Conservation (phyloP, 345 rosid species). For the Salix koriyanagi region DNA sequence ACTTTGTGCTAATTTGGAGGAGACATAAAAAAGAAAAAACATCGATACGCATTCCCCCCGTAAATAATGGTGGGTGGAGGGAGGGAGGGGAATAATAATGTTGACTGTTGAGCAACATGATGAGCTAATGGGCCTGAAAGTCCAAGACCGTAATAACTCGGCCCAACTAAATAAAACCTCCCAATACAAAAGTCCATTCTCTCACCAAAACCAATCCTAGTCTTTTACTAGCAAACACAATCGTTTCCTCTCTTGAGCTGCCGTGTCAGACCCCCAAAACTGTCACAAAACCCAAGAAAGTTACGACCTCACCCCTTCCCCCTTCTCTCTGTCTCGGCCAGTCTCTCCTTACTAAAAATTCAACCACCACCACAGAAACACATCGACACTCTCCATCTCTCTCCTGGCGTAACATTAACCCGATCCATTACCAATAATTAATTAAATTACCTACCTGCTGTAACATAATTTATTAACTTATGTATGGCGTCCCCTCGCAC, state of each 20-base stretch:
- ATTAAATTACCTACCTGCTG: neutral
- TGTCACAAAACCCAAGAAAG: neutral
- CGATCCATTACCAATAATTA: too few relatives aligned
- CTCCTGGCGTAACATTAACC: neutral
- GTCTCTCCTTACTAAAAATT: neutral
- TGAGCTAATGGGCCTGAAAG: neutral
- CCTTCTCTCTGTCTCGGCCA: neutral
- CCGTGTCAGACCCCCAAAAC: neutral
- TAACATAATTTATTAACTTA: neutral
- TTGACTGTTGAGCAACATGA: neutral
- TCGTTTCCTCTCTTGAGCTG: neutral
- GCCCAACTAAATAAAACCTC: neutral
- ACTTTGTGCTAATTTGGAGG: too few relatives aligned
- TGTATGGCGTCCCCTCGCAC: conserved; percentile 58
- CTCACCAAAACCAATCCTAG: neutral
- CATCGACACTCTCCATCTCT: neutral
- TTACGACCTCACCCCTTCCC: neutral
- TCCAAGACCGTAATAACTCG: neutral
- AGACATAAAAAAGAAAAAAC: too few relatives aligned
- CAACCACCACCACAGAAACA: neutral
- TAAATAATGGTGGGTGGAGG: too few relatives aligned
- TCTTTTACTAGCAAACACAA: neutral
- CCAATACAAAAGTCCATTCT: neutral
- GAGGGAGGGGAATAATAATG: too few relatives aligned
- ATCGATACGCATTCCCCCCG: too few relatives aligned